Percentiles rank a stretch among this genome's conserved stretches.
Conservation (phyloP, 2,329 filamentous ascomycete species). For the Xylariales sp. region DNA sequence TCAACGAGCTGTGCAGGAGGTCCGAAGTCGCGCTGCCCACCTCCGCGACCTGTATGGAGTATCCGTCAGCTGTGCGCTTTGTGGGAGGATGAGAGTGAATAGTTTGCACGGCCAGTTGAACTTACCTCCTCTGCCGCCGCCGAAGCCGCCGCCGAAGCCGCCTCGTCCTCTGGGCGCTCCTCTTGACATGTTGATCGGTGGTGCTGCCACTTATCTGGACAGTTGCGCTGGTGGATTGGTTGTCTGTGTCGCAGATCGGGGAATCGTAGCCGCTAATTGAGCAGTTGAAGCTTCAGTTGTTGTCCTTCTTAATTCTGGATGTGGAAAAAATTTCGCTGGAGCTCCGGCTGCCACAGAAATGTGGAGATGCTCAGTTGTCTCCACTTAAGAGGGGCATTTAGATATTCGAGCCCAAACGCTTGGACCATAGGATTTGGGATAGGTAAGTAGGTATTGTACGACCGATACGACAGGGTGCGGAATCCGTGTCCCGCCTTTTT, state of each 20-base stretch:
- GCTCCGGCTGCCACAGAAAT: no score
- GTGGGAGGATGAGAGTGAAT: background rate
- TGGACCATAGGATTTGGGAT: no score
- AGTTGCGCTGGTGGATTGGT: slow-evolving; percentile 2
- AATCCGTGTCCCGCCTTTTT: no score
- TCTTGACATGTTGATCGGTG: slow-evolving; percentile 23
- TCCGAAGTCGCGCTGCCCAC: slow-evolving; percentile 28
- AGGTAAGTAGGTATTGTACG: no score
- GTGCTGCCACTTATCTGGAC: background rate
- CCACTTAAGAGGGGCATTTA: background rate
- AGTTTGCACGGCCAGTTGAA: slow-evolving; percentile 4
- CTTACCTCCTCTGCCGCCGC: slow-evolving; percentile 25
- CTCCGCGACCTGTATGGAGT: slow-evolving; percentile 25
- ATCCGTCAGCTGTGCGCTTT: background rate
- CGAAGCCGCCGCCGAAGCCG: slow-evolving; percentile 23
- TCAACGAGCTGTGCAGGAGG: slow-evolving; percentile 45
- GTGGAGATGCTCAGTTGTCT: no score
- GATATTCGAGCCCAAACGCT: no score
- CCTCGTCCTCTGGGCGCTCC: slow-evolving; percentile 28
- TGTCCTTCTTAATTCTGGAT: no score
- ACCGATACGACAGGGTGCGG: no score
- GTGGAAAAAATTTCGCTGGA: no score
- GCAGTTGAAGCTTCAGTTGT: background rate
- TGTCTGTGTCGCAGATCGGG: background rate
- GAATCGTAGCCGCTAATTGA: no score